Conservation (phyloP, 2,329 filamentous ascomycete species). For the Tolypocladium ophioglossoides region DNA sequence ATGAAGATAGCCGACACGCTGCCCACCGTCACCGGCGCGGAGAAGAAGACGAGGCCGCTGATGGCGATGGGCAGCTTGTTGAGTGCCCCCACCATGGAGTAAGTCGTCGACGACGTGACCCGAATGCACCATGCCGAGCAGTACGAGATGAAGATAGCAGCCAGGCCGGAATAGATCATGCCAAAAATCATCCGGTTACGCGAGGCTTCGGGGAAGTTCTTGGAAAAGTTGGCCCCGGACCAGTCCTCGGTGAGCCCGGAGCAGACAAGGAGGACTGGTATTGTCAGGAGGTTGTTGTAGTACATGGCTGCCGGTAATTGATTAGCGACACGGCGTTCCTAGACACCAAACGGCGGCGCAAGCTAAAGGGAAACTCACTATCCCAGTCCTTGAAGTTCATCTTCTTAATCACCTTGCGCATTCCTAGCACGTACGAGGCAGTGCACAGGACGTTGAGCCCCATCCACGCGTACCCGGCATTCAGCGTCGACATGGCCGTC, state of each 20-base stretch:
- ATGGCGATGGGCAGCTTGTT: conserved; percentile 97
- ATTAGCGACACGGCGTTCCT: neutral
- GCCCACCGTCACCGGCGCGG: conserved; percentile 83
- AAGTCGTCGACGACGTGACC: conserved; percentile 92
- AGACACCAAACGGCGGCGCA: neutral
- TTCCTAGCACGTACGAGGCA: conserved; percentile 77
- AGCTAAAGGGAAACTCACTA: conserved; percentile 52
- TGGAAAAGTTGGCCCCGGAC: conserved; percentile 70
- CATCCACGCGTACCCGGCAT: conserved; percentile 97
- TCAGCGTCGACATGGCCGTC: conserved; percentile 75
- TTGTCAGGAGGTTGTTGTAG: conserved; percentile 97
- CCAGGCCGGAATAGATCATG: conserved; percentile 90
- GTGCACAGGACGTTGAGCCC: conserved; percentile 92
- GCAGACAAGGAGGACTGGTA: conserved; percentile 75
- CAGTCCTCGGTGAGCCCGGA: conserved; percentile 86
- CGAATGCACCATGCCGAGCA: conserved; percentile 98
- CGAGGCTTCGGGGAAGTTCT: conserved; percentile 74
- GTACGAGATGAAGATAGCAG: conserved; percentile 95
- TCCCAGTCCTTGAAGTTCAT: conserved; percentile 99
- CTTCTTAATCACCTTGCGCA: conserved; percentile 98
- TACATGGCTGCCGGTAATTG: conserved; percentile 69
- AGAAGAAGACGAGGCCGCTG: conserved; percentile 88
- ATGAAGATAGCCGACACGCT: conserved; percentile 85
- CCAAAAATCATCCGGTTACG: conserved; percentile 73
- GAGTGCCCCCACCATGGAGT: conserved; percentile 97